Conservation (phyloP, 257 asterid species). For the Solanum tarijense region DNA sequence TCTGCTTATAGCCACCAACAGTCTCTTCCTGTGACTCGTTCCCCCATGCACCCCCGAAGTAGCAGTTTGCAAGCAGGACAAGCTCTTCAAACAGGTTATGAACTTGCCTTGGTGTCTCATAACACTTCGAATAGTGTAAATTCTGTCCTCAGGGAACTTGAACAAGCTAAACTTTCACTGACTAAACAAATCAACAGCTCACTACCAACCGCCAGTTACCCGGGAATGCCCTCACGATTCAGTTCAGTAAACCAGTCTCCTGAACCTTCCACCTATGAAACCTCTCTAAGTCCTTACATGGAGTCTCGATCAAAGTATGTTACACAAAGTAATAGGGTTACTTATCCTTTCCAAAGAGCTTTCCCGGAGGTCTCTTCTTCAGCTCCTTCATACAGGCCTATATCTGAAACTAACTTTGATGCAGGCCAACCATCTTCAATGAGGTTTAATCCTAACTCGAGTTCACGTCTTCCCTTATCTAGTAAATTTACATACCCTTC, state of each 20-base stretch:
- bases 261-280: constrained; percentile 8
- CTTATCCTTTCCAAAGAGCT: constrained; percentile 8
- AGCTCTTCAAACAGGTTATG: constrained; percentile 15
- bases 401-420: constrained; percentile 16
- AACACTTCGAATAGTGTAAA: constrained; percentile 26
- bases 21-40: not conserved
- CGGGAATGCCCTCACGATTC: constrained; percentile 1
- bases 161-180: constrained; percentile 52
- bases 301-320: constrained; percentile 21
- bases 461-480: constrained; percentile 11
- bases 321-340: constrained; percentile 5
- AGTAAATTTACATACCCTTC: constrained; percentile 7
- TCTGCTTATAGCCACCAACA: constrained; percentile 4
- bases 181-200: constrained; percentile 26
- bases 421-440: constrained; percentile 17
- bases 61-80: constrained; percentile 1
- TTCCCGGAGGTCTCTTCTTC: constrained; percentile 11
- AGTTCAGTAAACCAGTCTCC: constrained; percentile 15
- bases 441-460: constrained; percentile 21
- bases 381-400: constrained; percentile 13
- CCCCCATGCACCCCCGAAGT: not conserved
- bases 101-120: constrained; percentile 42
- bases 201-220: constrained; percentile 5
- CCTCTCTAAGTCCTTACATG: constrained; percentile 15
- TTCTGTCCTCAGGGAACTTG: constrained; percentile 61